phyloP scores from a whole-genome alignment of 2,329 filamentous ascomycete species.

The Colletotrichum plurivorum region DNA sequence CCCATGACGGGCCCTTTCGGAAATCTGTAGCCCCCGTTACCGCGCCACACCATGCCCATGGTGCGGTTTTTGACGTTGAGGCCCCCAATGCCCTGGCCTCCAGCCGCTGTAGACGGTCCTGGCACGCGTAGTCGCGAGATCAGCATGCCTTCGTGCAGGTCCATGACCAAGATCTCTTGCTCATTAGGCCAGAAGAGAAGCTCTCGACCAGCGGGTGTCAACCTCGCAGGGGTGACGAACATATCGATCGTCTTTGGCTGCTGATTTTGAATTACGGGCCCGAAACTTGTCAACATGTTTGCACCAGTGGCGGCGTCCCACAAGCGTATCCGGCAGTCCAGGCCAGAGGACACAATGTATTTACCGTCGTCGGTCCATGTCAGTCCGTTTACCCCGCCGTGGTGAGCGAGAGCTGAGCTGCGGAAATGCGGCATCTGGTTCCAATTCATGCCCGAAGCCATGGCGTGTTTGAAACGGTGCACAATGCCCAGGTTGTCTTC shows the following conservation, averaged over 20 bases:
- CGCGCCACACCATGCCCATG: slow-evolving; percentile 81
- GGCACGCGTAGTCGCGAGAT: slow-evolving; percentile 79
- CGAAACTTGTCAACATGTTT: slow-evolving; percentile 92
- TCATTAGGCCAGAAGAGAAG: slow-evolving; percentile 87
- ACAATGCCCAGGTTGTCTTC: slow-evolving; percentile 83
- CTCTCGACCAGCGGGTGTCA: slow-evolving; percentile 71
- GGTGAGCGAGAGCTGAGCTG: slow-evolving; percentile 76
- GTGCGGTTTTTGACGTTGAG: slow-evolving; percentile 77
- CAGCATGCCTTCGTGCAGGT: slow-evolving; percentile 82
- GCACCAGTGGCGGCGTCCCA: slow-evolving; percentile 87
- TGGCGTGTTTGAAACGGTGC: slow-evolving; percentile 53
- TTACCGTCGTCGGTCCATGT: slow-evolving; percentile 86
- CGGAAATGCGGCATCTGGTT: slow-evolving; percentile 55
- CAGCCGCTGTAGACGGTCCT: slow-evolving; percentile 65
- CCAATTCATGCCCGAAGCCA: slow-evolving; percentile 49
- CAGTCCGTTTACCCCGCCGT: slow-evolving; percentile 86
- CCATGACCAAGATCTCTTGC: slow-evolving; percentile 83
- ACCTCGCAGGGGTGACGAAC: slow-evolving; percentile 72
- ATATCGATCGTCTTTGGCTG: slow-evolving; percentile 74
- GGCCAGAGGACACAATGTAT: slow-evolving; percentile 83
- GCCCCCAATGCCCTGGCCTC: slow-evolving; percentile 62
- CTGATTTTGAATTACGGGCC: slow-evolving; percentile 83
- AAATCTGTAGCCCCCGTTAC: slow-evolving; percentile 70
- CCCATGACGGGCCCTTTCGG: slow-evolving; percentile 73
- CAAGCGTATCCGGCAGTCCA: slow-evolving; percentile 87